Conservation (phyloP, 257 asterid genomes). For the Cruciata laevipes region DNA sequence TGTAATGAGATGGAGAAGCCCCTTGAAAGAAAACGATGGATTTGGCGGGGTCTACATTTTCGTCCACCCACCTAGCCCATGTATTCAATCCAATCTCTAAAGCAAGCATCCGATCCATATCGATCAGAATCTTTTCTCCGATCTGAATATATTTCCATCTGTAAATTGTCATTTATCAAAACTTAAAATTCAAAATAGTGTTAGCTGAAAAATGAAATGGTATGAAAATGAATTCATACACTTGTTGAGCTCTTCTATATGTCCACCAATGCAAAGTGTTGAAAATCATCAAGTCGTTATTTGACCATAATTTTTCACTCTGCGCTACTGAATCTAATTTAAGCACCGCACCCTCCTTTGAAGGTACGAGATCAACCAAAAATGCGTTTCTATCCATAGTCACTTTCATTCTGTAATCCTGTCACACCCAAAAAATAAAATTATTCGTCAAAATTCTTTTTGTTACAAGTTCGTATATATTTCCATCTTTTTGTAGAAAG, state of each 20-base stretch:
- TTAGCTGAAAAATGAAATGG: background rate
- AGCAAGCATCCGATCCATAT: slow-evolving; percentile 20
- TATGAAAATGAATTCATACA: slow-evolving; percentile 23
- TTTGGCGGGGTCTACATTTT: slow-evolving; percentile 17
- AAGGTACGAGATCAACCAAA: slow-evolving; percentile 56
- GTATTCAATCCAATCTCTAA: slow-evolving; percentile 18
- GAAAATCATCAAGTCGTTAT: slow-evolving; percentile 60
- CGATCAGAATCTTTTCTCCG: slow-evolving; percentile 6
- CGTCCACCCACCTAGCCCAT: slow-evolving; percentile 26
- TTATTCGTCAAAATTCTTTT: background rate
- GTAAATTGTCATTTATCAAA: slow-evolving; percentile 9
- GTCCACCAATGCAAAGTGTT: slow-evolving; percentile 96
- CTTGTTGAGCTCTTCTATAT: slow-evolving; percentile 66
- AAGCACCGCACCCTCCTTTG: slow-evolving; percentile 44
- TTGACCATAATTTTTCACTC: slow-evolving; percentile 58
- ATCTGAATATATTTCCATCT: slow-evolving; percentile 39
- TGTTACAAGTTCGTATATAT: background rate
- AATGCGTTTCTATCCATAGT: slow-evolving; percentile 55
- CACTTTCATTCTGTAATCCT: slow-evolving; percentile 64
- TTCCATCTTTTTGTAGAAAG: too few species aligned
- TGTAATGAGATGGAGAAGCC: slow-evolving; percentile 25
- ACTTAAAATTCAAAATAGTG: background rate
- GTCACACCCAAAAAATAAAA: background rate
- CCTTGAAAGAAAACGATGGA: slow-evolving; percentile 24
- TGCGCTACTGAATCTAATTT: slow-evolving; percentile 52